Evolutionary conservation across 2,329 filamentous ascomycete genomes (phyloP).

Genomic region (Colletotrichum tropicicola): DNA sequence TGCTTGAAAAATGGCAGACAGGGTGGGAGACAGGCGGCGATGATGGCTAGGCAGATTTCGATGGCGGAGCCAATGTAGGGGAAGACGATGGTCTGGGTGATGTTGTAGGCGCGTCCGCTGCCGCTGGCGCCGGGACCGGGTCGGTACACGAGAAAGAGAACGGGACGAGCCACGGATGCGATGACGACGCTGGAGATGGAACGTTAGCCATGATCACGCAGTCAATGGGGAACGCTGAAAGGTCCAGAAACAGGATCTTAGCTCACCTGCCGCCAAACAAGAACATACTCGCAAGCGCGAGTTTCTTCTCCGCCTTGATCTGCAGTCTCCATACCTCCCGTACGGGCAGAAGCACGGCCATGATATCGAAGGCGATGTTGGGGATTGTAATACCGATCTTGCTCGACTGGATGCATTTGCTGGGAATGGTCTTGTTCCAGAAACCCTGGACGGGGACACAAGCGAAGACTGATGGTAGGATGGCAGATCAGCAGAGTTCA

Average conservation of each 20-base stretch:
- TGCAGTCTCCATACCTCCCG: neutral
- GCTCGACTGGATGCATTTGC: neutral
- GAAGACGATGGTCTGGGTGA: neutral
- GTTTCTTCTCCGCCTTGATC: neutral
- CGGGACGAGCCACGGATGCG: neutral
- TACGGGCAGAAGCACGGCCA: neutral
- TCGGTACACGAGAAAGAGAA: neutral
- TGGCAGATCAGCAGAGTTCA: neutral
- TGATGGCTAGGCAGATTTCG: neutral
- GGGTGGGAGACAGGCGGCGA: neutral
- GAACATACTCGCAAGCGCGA: neutral
- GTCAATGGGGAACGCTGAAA: too few species aligned
- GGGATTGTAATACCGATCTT: neutral
- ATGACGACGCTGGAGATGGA: neutral
- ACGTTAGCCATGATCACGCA: too few species aligned
- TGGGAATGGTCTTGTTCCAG: neutral
- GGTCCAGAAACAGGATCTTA: neutral
- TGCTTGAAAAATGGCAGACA: neutral
- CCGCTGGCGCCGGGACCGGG: neutral
- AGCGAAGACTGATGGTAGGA: neutral
- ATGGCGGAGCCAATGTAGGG: neutral
- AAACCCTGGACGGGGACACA: neutral
- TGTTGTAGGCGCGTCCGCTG: neutral
- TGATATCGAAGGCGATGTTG: neutral
- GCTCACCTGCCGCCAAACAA: neutral